Evolutionary conservation across 2,329 filamentous ascomycete species (phyloP).

Genomic region (Laburnicola sp.): DNA sequence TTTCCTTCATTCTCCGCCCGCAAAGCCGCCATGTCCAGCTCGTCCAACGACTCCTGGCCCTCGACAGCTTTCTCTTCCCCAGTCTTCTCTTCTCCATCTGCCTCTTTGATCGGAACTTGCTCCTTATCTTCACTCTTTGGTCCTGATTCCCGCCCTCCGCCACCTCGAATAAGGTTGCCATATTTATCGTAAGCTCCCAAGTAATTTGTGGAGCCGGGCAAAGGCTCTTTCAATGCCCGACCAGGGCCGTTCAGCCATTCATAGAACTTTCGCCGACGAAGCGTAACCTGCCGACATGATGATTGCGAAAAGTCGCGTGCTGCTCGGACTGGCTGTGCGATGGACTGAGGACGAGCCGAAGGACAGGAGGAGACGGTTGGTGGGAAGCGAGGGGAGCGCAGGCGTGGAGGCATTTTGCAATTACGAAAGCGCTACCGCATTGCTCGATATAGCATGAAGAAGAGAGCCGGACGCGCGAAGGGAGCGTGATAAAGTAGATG

Average conservation of each 20-base stretch:
- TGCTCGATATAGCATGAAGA: constrained; percentile 14
- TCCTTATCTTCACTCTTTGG: too few species aligned
- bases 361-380: constrained; percentile 24
- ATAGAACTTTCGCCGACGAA: constrained; percentile 59
- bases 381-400: constrained; percentile 35
- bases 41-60: constrained; percentile 36
- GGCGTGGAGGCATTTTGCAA: constrained; percentile 40
- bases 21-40: constrained; percentile 30
- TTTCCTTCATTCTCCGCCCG: constrained; percentile 24
- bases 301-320: constrained; percentile 44
- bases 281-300: constrained; percentile 48
- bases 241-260: constrained; percentile 62
- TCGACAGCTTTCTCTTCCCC: constrained; percentile 30
- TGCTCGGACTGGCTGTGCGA: constrained; percentile 26
- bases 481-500: constrained; percentile 19
- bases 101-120: too few species aligned
- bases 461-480: constrained; percentile 12
- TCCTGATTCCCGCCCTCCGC: too few species aligned
- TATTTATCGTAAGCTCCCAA: constrained; percentile 56
- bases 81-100: constrained; percentile 19
- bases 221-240: constrained; percentile 51
- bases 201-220: constrained; percentile 58
- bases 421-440: constrained; percentile 34
- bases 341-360: constrained; percentile 27
- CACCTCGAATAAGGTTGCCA: constrained; percentile 52